A percentile compares a stretch with the other conserved stretches of the same genome.
These are phyloP conservation scores for Apiotrichum gamsii DNA, from an alignment of 1,284 basidiomycete species.

Conservation along the genomic window DNA sequence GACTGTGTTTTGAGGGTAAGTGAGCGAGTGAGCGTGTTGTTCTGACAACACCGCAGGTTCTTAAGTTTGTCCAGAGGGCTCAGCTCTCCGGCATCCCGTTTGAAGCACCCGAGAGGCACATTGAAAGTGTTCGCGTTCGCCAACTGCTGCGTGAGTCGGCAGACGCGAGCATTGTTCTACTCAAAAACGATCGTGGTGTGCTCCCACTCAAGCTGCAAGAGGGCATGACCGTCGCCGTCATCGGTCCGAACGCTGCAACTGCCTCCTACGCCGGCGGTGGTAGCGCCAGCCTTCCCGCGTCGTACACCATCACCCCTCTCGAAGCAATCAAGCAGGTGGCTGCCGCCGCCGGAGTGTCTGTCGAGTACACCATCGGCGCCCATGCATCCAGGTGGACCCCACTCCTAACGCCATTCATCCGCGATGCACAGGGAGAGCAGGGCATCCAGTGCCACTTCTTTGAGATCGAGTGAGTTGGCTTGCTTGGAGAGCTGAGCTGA, in stretches of 20 bases:
- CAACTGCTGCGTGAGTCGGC: constrained; percentile 60
- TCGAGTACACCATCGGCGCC: constrained; percentile 22
- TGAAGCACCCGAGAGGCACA: constrained; percentile 46
- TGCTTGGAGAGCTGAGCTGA: too few species aligned
- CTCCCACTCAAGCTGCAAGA: constrained; percentile 54
- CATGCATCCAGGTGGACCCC: constrained; percentile 52
- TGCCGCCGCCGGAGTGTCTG: constrained; percentile 11
- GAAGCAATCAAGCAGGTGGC: constrained; percentile 54
- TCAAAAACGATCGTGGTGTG: constrained; percentile 61
- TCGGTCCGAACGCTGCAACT: constrained; percentile 69
- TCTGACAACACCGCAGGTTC: constrained; percentile 21
- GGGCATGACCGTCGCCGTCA: constrained; percentile 63
- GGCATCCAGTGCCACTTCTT: constrained; percentile 4
- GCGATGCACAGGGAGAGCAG: constrained; percentile 22
- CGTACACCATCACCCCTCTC: constrained; percentile 64
- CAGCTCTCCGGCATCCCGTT: constrained; percentile 28
- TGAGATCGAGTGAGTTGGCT: constrained; percentile 9
- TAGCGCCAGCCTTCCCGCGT: constrained; percentile 63
- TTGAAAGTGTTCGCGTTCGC: constrained; percentile 25
- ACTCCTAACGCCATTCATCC: constrained; percentile 46
- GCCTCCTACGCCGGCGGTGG: constrained; percentile 66
- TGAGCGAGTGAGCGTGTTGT: too few species aligned
- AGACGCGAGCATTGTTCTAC: constrained; percentile 61
- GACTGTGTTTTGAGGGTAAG: constrained; percentile 53
- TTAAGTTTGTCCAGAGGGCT: constrained; percentile 22